These are phyloP conservation scores for Waltiozyma solani DNA, from an alignment of 1,139 yeast species.

Conservation along the genomic window DNA sequence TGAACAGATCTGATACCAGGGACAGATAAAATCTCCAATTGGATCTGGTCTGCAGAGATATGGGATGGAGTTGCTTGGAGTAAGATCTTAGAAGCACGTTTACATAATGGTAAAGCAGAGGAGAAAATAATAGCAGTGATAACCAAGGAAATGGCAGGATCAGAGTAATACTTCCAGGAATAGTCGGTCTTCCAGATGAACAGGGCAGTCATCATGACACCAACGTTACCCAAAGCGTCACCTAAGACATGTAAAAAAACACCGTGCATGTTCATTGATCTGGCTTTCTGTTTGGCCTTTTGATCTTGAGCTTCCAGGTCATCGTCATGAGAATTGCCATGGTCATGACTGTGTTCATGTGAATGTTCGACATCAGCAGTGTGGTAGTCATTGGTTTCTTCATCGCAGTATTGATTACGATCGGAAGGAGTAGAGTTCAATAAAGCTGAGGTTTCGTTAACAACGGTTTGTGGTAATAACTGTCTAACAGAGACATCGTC, in stretches of 20 bases:
- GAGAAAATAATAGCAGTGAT: conserved; percentile 85
- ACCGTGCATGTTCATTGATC: conserved; percentile 92
- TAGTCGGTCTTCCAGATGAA: conserved; percentile 91
- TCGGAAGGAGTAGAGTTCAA: conserved; percentile 1
- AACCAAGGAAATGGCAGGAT: conserved; percentile 76
- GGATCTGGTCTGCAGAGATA: conserved; percentile 66
- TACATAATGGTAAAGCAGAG: conserved; percentile 84
- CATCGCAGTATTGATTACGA: conserved; percentile 7
- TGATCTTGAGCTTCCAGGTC: conserved; percentile 4
- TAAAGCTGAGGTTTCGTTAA: conserved; percentile 13
- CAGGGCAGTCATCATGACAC: conserved; percentile 83
- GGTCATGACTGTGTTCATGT: conserved; percentile 15
- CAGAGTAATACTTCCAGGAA: conserved; percentile 79
- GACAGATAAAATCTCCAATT: conserved; percentile 53
- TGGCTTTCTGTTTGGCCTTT: conserved; percentile 25
- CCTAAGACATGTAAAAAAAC: conserved; percentile 93
- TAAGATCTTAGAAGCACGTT: conserved; percentile 76
- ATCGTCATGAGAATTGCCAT: conserved; percentile 27
- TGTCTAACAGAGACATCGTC: conserved; percentile 15
- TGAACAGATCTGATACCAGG: conserved; percentile 79
- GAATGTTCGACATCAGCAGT: conserved; percentile 4
- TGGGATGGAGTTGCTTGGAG: conserved; percentile 88
- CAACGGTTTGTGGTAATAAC: conserved; percentile 24
- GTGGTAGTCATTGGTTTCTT: conserved; percentile 9
- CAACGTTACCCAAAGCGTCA: conserved; percentile 92